Conservation (phyloP, 768 basidiomycete genomes). For the Phlebiopsis gigantea region DNA sequence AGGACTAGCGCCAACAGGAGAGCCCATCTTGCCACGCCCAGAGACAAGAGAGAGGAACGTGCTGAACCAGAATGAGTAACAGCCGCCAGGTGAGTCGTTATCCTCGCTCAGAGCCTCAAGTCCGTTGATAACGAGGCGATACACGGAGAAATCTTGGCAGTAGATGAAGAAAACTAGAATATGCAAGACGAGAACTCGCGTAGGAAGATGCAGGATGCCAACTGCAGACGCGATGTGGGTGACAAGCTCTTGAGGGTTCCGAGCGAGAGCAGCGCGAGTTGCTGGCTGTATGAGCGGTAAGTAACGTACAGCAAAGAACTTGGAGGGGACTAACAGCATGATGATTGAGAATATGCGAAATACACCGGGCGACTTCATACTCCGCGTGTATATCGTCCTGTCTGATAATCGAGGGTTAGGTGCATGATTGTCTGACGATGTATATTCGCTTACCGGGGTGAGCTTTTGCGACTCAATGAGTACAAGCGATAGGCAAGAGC, state of each 20-base stretch:
- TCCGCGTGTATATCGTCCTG: constrained; percentile 70
- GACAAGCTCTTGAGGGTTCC: constrained; percentile 54
- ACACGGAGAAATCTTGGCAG: constrained; percentile 54
- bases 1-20: constrained; percentile 88
- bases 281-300: constrained; percentile 40
- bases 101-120: constrained; percentile 68
- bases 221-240: constrained; percentile 78
- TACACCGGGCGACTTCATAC: constrained; percentile 83
- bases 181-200: constrained; percentile 75
- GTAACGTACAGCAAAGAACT: constrained; percentile 13
- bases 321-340: constrained; percentile 32
- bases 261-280: constrained; percentile 66
- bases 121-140: constrained; percentile 66
- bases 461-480: constrained; percentile 66
- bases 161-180: constrained; percentile 70
- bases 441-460: constrained; percentile 43
- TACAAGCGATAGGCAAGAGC: constrained; percentile 78
- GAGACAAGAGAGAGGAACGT: constrained; percentile 68
- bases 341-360: constrained; percentile 77
- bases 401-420: constrained; percentile 28
- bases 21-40: constrained; percentile 92
- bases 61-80: constrained; percentile 88
- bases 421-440: not conserved
- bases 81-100: constrained; percentile 50
- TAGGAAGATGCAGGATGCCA: constrained; percentile 72